Percentiles rank a stretch among this genome's conserved stretches.
Conservation (phyloP, 2,329 filamentous ascomycete species). For the Incumbomyces lentus region DNA sequence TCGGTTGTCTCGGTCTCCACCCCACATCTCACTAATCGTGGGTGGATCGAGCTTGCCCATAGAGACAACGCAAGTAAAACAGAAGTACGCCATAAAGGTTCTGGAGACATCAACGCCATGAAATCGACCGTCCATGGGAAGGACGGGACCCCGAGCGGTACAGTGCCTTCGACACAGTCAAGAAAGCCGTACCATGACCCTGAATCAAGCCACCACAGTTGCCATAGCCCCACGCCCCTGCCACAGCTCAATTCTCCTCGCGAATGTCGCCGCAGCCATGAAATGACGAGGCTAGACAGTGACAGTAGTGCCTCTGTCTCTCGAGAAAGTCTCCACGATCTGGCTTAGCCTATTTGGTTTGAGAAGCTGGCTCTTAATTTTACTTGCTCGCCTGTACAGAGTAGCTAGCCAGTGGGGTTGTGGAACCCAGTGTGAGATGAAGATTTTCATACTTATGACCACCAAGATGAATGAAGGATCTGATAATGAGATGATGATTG, state of each 20-base stretch:
- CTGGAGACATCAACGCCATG: too few relatives aligned
- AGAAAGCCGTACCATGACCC: slow-evolving; percentile 1
- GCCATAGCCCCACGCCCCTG: background rate
- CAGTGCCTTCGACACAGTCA: background rate
- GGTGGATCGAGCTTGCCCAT: background rate
- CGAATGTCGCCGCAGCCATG: background rate
- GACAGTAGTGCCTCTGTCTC: background rate
- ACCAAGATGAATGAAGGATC: too few relatives aligned
- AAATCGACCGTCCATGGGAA: too few relatives aligned
- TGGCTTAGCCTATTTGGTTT: too few relatives aligned
- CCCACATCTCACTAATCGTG: background rate
- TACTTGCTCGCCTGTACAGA: too few relatives aligned
- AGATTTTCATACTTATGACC: too few relatives aligned
- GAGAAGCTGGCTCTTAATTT: too few relatives aligned
- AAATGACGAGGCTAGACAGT: background rate
- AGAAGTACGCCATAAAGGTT: too few relatives aligned
- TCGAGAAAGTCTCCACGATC: background rate
- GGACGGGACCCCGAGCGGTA: background rate
- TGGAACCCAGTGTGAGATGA: too few relatives aligned
- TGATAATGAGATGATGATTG: too few relatives aligned
- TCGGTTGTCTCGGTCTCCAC: background rate
- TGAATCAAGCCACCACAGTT: background rate
- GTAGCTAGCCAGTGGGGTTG: too few relatives aligned
- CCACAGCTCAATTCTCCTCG: background rate
- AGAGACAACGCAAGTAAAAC: too few relatives aligned